A percentile compares a stretch with the other conserved stretches of the same genome.
Conservation (phyloP, 257 asterid genomes). For the Misopates orontium region DNA sequence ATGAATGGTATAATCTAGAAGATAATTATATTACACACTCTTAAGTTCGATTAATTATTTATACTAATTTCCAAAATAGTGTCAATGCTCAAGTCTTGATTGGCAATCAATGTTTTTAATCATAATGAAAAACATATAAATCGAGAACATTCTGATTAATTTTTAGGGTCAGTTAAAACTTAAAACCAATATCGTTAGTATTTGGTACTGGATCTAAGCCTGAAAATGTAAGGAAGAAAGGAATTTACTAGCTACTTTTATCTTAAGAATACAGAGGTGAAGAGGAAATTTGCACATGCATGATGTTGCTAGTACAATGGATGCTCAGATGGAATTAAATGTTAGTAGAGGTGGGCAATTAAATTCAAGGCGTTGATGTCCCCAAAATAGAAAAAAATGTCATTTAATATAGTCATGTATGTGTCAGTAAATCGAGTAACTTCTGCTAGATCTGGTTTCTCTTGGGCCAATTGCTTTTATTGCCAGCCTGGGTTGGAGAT, state of each 20-base stretch:
- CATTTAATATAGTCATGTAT: slow-evolving; percentile 38
- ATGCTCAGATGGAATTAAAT: slow-evolving; percentile 15
- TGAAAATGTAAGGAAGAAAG: too few species aligned
- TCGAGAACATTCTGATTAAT: slow-evolving; percentile 10
- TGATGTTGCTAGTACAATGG: slow-evolving; percentile 2
- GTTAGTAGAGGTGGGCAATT: slow-evolving; percentile 3
- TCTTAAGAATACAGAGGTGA: too few species aligned
- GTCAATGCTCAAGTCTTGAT: too few species aligned
- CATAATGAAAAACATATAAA: too few species aligned
- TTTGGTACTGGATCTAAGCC: too few species aligned
- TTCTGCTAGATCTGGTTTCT: slow-evolving; percentile 28
- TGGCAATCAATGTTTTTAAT: too few species aligned
- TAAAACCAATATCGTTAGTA: too few species aligned
- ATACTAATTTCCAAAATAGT: too few species aligned
- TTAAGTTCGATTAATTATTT: too few species aligned
- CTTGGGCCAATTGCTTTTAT: slow-evolving; percentile 6
- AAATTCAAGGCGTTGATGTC: slow-evolving; percentile 47
- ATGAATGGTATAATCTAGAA: too few species aligned
- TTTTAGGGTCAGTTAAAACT: background rate
- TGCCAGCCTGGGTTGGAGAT: slow-evolving; percentile 32
- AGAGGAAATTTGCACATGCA: background rate
- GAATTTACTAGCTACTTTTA: too few species aligned
- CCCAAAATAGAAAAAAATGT: slow-evolving; percentile 12
- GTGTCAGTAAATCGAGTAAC: slow-evolving; percentile 7
- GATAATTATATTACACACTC: too few species aligned